A percentile compares a stretch with the other conserved stretches of the same genome.
Conservation (phyloP, 345 rosid species). For the Pugionium dolabratum region DNA sequence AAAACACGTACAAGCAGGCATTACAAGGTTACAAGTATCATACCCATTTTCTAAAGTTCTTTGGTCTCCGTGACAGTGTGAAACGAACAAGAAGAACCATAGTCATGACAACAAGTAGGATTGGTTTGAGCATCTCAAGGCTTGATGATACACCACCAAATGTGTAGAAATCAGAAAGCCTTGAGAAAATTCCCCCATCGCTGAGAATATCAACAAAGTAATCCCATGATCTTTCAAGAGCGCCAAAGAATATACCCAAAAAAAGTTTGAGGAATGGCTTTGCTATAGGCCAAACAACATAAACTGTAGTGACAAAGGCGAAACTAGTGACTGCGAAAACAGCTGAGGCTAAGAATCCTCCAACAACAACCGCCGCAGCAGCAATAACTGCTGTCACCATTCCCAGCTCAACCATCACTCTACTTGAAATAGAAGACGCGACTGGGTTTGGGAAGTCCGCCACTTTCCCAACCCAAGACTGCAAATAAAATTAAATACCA, state of each 20-base stretch:
- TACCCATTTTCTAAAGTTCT: conserved; percentile 98
- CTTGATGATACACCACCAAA: conserved; percentile 83
- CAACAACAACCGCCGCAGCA: conserved; percentile 80
- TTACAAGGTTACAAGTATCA: conserved; percentile 7
- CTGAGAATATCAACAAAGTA: conserved; percentile 57
- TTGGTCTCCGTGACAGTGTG: conserved; percentile 88
- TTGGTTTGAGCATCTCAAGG: conserved; percentile 76
- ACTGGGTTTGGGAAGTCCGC: conserved; percentile 79
- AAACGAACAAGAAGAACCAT: conserved; percentile 93
- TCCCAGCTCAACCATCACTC: conserved; percentile 94
- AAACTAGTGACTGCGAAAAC: conserved; percentile 85
- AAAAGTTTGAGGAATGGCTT: conserved; percentile 72
- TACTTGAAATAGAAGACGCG: conserved; percentile 92
- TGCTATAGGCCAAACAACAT: conserved; percentile 82
- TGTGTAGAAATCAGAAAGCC: conserved; percentile 63
- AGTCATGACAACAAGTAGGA: conserved; percentile 63
- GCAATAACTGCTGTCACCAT: conserved; percentile 86
- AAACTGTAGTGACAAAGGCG: conserved; percentile 59
- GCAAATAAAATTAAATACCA: conserved; percentile 36
- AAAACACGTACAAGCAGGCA: conserved; percentile 17
- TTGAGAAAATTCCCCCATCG: conserved; percentile 71
- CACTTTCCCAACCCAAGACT: conserved; percentile 78
- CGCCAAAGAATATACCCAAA: conserved; percentile 52
- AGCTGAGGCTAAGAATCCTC: conserved; percentile 89
- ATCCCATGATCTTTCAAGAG: conserved; percentile 65